Base-by-base conservation (phyloP, 306 rosid genomes). In the Citrullus colocynthis region DNA sequence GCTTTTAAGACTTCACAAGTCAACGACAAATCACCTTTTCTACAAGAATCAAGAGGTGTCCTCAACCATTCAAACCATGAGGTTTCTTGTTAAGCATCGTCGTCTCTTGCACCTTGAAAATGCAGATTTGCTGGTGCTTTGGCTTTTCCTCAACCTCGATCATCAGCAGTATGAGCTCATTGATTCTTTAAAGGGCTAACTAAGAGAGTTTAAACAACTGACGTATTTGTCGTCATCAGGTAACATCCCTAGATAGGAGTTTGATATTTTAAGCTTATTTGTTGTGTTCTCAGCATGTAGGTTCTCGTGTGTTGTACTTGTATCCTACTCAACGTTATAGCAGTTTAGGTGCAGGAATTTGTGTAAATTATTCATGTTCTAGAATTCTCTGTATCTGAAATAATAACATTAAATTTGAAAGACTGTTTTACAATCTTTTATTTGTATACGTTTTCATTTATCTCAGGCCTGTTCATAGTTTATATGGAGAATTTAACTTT, bases 171-270 rank as follows among this genome's bases (percentile, higher is more conserved):
- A 49, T 4, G 77, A 73, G 28, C 77, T 73, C 60, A 73, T 48
- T 51, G 77, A 73, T 73, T 73, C 77, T 51, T 30, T 73, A 32
- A 17, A 73, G 77, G 44, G 24, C 77, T 73, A 73, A 73, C 60
- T 49, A 51, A 16, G 77, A 30, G 75, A 21, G 55, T 21, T 21
- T 45, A 70, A 20, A 41, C 74, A 5, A 67, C 58, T 21, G 76
- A 73, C 61, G 77, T 70, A 71, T 48, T 8, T 30, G 9, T 51
- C 61, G 60, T 28, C 77, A 73, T 30, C 57, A 70, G 75, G 75
- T 70, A 70, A 45, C 75, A 30, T 73, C 76, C 51, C 42, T 73
- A 73, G 61, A 30, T 28, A 30, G 44, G 77, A 51, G 77, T 30
- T 73, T 28, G 60, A 51, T 73, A 28, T 3, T 51, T 52, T 73